Conservation (phyloP, 2,329 filamentous ascomycete genomes). For the Phaeophleospora eucalypticola region DNA sequence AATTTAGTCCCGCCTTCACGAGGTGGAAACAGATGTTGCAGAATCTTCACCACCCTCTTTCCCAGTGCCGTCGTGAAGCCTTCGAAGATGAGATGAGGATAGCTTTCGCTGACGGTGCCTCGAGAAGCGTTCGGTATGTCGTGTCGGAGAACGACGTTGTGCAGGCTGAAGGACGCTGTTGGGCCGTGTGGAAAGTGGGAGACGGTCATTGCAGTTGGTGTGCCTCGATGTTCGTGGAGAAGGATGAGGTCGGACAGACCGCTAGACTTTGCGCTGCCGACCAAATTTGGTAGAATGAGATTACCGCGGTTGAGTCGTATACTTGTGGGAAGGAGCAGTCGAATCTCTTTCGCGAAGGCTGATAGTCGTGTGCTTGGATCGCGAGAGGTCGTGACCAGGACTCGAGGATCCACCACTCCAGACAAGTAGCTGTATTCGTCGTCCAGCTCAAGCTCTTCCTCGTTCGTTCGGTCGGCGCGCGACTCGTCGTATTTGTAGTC, state of each 20-base stretch:
- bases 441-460: constrained; percentile 71
- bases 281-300: constrained; percentile 78
- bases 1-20: constrained; percentile 76
- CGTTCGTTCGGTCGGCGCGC: constrained; percentile 59
- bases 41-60: constrained; percentile 75
- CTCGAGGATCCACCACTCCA: constrained; percentile 84
- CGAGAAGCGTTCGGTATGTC: constrained; percentile 86
- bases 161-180: constrained; percentile 79
- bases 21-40: constrained; percentile 93
- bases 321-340: constrained; percentile 75
- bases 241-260: constrained; percentile 81
- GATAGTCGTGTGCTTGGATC: constrained; percentile 78
- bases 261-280: constrained; percentile 73
- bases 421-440: constrained; percentile 88
- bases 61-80: constrained; percentile 81
- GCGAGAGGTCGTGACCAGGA: constrained; percentile 86
- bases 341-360: constrained; percentile 91
- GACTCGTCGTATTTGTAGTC: constrained; percentile 95
- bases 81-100: constrained; percentile 93
- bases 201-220: constrained; percentile 81
- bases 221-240: constrained; percentile 88
- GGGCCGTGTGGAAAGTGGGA: constrained; percentile 86
- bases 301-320: constrained; percentile 91
- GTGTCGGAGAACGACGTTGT: constrained; percentile 87
- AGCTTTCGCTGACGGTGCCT: constrained; percentile 86